Percentiles rank a stretch among this genome's conserved stretches.
Conservation (phyloP, 495 filamentous ascomycete species). For the Hypomontagnella submonticulosa region DNA sequence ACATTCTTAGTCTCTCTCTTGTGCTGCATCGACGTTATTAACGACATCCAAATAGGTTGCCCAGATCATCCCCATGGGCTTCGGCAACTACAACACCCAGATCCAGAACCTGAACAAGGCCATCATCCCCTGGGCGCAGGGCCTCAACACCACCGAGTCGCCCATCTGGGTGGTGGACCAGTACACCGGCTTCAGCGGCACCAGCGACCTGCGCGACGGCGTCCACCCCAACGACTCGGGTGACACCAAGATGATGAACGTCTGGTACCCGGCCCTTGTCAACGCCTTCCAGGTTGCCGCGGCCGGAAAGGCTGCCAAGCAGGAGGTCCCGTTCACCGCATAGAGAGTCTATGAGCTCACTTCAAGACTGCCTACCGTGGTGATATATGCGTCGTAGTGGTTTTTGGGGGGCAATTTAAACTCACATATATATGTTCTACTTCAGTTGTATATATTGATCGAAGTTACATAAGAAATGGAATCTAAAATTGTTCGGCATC, state of each 20-base stretch:
- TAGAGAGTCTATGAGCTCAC: conserved; percentile 1
- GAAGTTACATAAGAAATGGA: neutral
- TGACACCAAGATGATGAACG: conserved; percentile 58
- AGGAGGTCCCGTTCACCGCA: conserved; percentile 38
- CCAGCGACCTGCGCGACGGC: conserved; percentile 57
- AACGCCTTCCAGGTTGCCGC: conserved; percentile 50
- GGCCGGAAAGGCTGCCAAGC: conserved; percentile 37
- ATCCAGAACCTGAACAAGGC: conserved; percentile 60
- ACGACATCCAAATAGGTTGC: conserved; percentile 54
- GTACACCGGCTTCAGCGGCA: conserved; percentile 56
- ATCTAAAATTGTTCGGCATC: neutral
- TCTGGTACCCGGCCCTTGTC: conserved; percentile 59
- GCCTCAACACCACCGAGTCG: conserved; percentile 58
- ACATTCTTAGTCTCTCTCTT: neutral
- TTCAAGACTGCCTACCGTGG: neutral
- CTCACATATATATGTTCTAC: neutral
- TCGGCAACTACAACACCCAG: conserved; percentile 51
- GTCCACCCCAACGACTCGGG: conserved; percentile 60
- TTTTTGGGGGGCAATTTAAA: neutral
- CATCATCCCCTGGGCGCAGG: conserved; percentile 58
- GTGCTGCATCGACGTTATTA: neutral
- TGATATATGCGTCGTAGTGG: neutral
- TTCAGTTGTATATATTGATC: conserved; percentile 21
- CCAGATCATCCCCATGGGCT: conserved; percentile 62
- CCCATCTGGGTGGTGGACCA: conserved; percentile 65